Evolutionary conservation across 2,329 filamentous ascomycete species (phyloP).

Genomic region (Pyrenophora tritici-repentis): DNA sequence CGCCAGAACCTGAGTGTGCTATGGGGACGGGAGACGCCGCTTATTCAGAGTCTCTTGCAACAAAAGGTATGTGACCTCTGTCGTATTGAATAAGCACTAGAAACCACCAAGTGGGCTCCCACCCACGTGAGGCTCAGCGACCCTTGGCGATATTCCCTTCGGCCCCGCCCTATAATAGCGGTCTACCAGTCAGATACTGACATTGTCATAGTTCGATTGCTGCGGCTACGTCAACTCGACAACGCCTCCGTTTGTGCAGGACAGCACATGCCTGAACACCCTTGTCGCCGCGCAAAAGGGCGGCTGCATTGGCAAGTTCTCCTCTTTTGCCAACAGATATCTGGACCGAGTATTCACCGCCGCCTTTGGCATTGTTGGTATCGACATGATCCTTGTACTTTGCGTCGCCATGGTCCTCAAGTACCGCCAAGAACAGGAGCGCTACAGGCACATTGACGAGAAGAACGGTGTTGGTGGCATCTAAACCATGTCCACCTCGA

Average conservation of each 20-base stretch:
- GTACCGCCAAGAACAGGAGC: slow-evolving; percentile 77
- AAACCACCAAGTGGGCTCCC: not conserved
- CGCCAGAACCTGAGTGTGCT: slow-evolving; percentile 65
- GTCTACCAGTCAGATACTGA: slow-evolving; percentile 23
- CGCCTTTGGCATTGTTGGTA: slow-evolving; percentile 77
- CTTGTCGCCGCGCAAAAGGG: slow-evolving; percentile 71
- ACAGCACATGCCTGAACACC: slow-evolving; percentile 69
- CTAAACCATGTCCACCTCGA: slow-evolving; percentile 13
- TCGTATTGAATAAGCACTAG: slow-evolving; percentile 7
- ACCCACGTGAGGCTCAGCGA: not conserved
- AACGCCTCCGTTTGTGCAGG: slow-evolving; percentile 71
- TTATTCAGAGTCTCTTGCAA: slow-evolving; percentile 72
- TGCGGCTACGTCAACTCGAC: slow-evolving; percentile 79
- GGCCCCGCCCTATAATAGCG: not conserved
- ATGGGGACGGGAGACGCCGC: slow-evolving; percentile 63
- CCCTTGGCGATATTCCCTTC: no score
- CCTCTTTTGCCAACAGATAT: slow-evolving; percentile 70
- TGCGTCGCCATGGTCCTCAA: slow-evolving; percentile 77
- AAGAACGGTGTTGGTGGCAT: slow-evolving; percentile 58
- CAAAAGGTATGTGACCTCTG: slow-evolving; percentile 59
- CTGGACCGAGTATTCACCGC: slow-evolving; percentile 79
- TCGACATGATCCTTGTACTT: slow-evolving; percentile 69
- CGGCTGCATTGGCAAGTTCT: slow-evolving; percentile 72
- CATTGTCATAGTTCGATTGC: slow-evolving; percentile 68
- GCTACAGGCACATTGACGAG: slow-evolving; percentile 81